These are phyloP conservation scores for Pyrus pyrifolia DNA, from an alignment of 306 rosid species.

Conservation along the genomic window DNA sequence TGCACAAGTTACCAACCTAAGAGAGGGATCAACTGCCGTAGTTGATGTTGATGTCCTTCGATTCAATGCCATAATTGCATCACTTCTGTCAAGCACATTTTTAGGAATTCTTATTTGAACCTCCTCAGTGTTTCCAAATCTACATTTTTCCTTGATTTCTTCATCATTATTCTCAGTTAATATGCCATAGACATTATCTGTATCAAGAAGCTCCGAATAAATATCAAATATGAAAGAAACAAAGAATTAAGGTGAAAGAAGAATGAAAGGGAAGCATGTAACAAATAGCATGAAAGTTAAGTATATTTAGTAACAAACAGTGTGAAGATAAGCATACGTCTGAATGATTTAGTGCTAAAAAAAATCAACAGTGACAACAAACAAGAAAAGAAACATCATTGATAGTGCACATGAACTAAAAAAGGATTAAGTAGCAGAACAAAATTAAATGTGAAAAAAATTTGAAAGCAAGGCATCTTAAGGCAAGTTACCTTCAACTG, in stretches of 20 bases:
- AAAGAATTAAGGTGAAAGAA: neutral
- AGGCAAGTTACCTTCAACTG: constrained; percentile 48
- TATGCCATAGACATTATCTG: constrained; percentile 32
- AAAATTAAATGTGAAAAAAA: neutral
- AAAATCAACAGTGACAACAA: neutral
- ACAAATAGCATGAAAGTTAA: neutral
- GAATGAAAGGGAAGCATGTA: neutral
- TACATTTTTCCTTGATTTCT: constrained; percentile 24
- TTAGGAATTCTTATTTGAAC: constrained; percentile 13
- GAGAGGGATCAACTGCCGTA: constrained; percentile 17
- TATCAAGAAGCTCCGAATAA: constrained; percentile 30
- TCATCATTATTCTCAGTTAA: constrained; percentile 28
- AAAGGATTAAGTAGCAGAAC: neutral
- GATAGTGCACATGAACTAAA: neutral
- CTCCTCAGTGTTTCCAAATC: constrained; percentile 27
- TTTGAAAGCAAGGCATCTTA: constrained; percentile 4
- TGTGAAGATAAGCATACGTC: neutral
- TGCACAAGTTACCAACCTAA: constrained; percentile 36
- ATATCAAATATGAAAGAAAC: constrained; percentile 17
- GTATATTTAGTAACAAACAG: neutral
- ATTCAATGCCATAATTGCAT: constrained; percentile 12
- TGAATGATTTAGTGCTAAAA: neutral
- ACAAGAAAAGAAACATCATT: neutral
- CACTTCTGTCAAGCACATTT: constrained; percentile 17
- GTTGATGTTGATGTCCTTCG: constrained; percentile 33